Evolutionary conservation across 345 rosid genomes (phyloP).

Genomic region (Raphanus sativus): DNA sequence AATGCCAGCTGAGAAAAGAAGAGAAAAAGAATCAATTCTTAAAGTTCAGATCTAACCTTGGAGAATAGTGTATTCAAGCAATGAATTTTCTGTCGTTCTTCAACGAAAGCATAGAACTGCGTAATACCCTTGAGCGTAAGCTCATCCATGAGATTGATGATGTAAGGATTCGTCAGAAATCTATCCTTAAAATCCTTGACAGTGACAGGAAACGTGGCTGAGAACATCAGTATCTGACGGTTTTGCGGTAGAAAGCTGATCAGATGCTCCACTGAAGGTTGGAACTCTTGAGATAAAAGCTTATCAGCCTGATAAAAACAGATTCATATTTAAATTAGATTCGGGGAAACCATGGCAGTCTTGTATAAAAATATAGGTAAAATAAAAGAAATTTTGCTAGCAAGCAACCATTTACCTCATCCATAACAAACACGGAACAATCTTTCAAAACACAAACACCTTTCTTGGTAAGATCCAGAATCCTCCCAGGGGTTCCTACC

Average conservation of each 20-base stretch:
- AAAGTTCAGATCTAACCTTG: conserved; percentile 53
- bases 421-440: conserved; percentile 89
- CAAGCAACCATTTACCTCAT: conserved; percentile 53
- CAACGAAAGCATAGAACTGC: conserved; percentile 90
- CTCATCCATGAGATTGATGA: conserved; percentile 94
- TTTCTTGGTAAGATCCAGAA: conserved; percentile 85
- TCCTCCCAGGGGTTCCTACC: conserved; percentile 94
- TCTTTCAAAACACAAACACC: conserved; percentile 86
- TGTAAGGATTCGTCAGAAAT: conserved; percentile 68
- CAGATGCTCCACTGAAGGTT: conserved; percentile 85
- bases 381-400: background rate
- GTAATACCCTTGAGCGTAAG: conserved; percentile 93
- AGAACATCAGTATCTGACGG: conserved; percentile 89
- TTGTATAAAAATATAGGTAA: background rate
- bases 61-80: conserved; percentile 92
- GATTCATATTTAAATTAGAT: conserved; percentile 32
- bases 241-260: conserved; percentile 68
- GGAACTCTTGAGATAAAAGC: conserved; percentile 90
- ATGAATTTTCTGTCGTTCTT: conserved; percentile 95
- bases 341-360: background rate
- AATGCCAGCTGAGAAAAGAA: conserved; percentile 10
- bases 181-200: conserved; percentile 90
- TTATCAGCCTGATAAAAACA: conserved; percentile 72
- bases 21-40: background rate
- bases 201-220: conserved; percentile 92